These are phyloP conservation scores for Cantharellus anzutake DNA, from an alignment of 768 basidiomycete genomes.

Conservation along the genomic window DNA sequence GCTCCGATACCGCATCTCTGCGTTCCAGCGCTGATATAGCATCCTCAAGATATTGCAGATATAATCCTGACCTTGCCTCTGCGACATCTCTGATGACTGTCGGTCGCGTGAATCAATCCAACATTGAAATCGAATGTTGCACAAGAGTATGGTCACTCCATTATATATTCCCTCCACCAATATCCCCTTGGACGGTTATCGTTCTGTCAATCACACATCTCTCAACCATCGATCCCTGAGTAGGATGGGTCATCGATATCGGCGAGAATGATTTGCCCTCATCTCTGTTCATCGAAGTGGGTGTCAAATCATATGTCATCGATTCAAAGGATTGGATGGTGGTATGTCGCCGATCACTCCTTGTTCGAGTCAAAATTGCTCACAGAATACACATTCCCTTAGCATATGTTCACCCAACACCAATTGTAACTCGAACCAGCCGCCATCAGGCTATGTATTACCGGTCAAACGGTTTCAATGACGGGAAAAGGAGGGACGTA, in stretches of 20 bases:
- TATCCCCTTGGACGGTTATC: constrained; percentile 7
- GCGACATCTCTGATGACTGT: constrained; percentile 1
- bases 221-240: constrained; percentile 3
- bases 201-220: constrained; percentile 6
- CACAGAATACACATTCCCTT: neutral
- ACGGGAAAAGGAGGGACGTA: too few relatives aligned
- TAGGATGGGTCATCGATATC: constrained; percentile 6
- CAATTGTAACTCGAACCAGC: too few relatives aligned
- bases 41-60: constrained; percentile 1
- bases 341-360: neutral
- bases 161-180: constrained; percentile 3
- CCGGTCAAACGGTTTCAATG: too few relatives aligned
- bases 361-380: neutral
- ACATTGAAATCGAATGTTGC: neutral
- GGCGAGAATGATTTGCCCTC: neutral
- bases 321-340: neutral
- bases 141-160: constrained; percentile 6
- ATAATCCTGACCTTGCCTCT: neutral
- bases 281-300: neutral
- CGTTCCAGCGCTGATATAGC: neutral
- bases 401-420: too few relatives aligned
- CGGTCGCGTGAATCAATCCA: neutral
- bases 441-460: too few relatives aligned
- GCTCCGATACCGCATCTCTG: neutral
- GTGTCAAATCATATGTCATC: neutral